phyloP scores from a whole-genome alignment of 371 early-diverging fungal species.

The Mucor racemosus region DNA sequence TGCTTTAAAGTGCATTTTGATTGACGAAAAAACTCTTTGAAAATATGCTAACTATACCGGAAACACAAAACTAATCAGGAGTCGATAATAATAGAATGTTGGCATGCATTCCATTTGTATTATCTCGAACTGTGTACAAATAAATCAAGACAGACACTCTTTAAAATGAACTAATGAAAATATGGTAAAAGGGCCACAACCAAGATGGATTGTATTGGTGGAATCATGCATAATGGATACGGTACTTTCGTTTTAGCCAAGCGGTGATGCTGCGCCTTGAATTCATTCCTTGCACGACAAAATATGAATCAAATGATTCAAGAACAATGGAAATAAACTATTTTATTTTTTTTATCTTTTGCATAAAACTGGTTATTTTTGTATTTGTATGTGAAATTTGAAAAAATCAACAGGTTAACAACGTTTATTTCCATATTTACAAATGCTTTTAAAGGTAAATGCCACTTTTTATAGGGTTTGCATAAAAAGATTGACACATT shows the following conservation, averaged over 20 bases:
- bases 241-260: not conserved
- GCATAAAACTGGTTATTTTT: not conserved
- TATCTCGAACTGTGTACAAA: too few relatives aligned
- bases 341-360: not conserved
- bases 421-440: too few relatives aligned
- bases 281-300: not conserved
- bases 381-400: not conserved
- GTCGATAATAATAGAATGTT: too few relatives aligned
- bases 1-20: too few relatives aligned
- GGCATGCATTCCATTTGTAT: too few relatives aligned
- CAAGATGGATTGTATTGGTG: not conserved
- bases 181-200: too few relatives aligned
- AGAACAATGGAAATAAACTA: not conserved
- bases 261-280: not conserved
- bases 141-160: too few relatives aligned
- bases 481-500: not conserved
- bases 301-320: not conserved
- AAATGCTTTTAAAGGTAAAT: not conserved
- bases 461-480: too few relatives aligned
- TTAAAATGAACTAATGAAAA: too few relatives aligned
- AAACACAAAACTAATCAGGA: too few relatives aligned
- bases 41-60: too few relatives aligned
- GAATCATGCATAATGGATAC: not conserved
- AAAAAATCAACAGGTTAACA: not conserved
- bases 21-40: too few relatives aligned